A percentile compares a stretch with the other conserved stretches of the same genome.
phyloP scores from a whole-genome alignment of 306 rosid species.

The Prunus salicina region DNA sequence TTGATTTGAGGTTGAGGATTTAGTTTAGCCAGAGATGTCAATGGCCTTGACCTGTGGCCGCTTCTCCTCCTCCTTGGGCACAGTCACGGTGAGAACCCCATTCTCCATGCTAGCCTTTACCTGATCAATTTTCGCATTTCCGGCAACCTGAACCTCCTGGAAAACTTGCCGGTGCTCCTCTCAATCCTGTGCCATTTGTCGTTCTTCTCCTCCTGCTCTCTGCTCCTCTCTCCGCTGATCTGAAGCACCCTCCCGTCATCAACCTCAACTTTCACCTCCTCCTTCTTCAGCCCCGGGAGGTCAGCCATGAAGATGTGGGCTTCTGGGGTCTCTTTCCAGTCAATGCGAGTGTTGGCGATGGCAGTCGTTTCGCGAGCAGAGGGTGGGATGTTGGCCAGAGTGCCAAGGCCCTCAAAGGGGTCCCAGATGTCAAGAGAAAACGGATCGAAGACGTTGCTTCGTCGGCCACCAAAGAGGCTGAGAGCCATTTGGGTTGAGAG shows the following conservation, averaged over 20 bases:
- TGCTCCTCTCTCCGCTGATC: conserved; percentile 38
- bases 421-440: conserved; percentile 28
- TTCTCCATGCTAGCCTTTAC: conserved; percentile 29
- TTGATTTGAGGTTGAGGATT: not conserved
- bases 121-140: conserved; percentile 26
- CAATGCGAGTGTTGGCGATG: conserved; percentile 27
- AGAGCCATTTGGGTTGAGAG: conserved; percentile 16
- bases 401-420: conserved; percentile 16
- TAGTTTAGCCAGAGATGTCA: conserved; percentile 25
- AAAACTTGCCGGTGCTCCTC: conserved; percentile 29
- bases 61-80: conserved; percentile 28
- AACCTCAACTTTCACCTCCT: conserved; percentile 33
- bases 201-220: conserved; percentile 33
- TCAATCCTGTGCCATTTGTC: conserved; percentile 40
- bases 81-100: conserved; percentile 30
- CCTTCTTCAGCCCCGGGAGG: conserved; percentile 35
- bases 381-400: conserved; percentile 12
- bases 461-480: conserved; percentile 27
- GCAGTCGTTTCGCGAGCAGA: conserved; percentile 23
- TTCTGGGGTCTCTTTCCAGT: conserved; percentile 38
- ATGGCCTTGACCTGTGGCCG: conserved; percentile 25
- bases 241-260: conserved; percentile 29
- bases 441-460: conserved; percentile 34
- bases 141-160: conserved; percentile 38
- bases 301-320: conserved; percentile 37